Evolutionary conservation across 306 rosid species (phyloP).

Genomic region (Spatholobus suberectus): DNA sequence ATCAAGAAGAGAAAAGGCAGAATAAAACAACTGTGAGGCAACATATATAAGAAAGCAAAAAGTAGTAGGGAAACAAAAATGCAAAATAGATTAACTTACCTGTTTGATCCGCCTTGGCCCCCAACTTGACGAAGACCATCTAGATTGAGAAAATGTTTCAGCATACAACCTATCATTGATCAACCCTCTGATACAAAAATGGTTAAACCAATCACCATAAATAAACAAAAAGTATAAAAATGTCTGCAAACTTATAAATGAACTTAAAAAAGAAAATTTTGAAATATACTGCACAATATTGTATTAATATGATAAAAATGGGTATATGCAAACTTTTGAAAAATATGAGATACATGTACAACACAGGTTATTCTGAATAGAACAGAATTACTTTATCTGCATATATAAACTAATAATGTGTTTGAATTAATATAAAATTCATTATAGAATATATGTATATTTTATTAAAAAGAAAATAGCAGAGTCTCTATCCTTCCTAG

Average conservation of each 20-base stretch:
- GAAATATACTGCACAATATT: conserved; percentile 27
- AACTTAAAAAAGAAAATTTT: background rate
- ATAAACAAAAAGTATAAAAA: conserved; percentile 12
- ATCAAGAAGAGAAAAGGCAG: background rate
- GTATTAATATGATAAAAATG: background rate
- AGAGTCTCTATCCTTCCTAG: background rate
- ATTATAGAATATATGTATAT: background rate
- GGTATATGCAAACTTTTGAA: background rate
- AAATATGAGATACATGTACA: background rate
- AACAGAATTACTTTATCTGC: background rate
- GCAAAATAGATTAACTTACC: conserved; percentile 48
- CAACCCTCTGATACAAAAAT: conserved; percentile 68
- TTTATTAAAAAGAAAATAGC: too few relatives aligned
- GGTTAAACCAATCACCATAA: conserved; percentile 4
- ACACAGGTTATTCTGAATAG: background rate
- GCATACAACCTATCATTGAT: conserved; percentile 67
- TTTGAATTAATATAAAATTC: background rate
- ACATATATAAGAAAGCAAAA: conserved; percentile 2
- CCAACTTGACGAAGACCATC: conserved; percentile 95
- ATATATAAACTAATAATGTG: conserved; percentile 23
- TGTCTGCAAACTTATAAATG: conserved; percentile 13
- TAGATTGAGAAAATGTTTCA: conserved; percentile 72
- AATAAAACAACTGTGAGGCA: background rate
- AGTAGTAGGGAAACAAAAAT: conserved; percentile 2
- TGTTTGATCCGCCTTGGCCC: conserved; percentile 89